phyloP scores from a whole-genome alignment of 345 rosid genomes.

The Xanthoceras sorbifolium region DNA sequence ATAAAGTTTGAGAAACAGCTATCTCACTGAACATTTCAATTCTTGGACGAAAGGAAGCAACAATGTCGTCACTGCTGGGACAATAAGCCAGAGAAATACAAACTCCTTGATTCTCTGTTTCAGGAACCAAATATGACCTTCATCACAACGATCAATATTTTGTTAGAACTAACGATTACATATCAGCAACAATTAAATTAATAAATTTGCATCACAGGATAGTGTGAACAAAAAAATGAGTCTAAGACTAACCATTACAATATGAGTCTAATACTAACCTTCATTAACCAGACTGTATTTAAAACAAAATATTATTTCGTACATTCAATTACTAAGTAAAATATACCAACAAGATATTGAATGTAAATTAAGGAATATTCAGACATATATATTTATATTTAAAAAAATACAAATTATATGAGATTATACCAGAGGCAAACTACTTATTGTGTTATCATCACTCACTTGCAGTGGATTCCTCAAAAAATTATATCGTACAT shows the following conservation, averaged over 20 bases:
- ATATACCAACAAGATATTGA: no score
- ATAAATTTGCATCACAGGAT: not conserved
- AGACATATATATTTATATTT: no score
- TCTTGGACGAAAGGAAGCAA: slow-evolving; percentile 81
- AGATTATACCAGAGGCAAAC: no score
- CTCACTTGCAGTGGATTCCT: no score
- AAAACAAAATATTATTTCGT: no score
- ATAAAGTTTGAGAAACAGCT: slow-evolving; percentile 42
- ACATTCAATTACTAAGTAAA: no score
- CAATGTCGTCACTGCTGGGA: slow-evolving; percentile 51
- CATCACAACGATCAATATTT: slow-evolving; percentile 22
- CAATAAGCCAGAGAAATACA: slow-evolving; percentile 79
- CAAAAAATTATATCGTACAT: no score
- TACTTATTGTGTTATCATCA: no score
- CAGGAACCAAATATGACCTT: slow-evolving; percentile 64
- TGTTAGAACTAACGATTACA: slow-evolving; percentile 24
- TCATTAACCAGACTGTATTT: no score
- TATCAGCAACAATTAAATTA: not conserved
- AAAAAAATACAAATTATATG: no score
- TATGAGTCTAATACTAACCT: not conserved
- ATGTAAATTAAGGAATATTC: no score
- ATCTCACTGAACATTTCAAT: slow-evolving; percentile 44
- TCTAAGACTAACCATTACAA: not conserved
- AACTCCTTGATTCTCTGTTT: slow-evolving; percentile 63
- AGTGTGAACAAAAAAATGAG: no score